Base-by-base conservation (phyloP, 106 monocot species). In the Hemerocallis citrina region DNA sequence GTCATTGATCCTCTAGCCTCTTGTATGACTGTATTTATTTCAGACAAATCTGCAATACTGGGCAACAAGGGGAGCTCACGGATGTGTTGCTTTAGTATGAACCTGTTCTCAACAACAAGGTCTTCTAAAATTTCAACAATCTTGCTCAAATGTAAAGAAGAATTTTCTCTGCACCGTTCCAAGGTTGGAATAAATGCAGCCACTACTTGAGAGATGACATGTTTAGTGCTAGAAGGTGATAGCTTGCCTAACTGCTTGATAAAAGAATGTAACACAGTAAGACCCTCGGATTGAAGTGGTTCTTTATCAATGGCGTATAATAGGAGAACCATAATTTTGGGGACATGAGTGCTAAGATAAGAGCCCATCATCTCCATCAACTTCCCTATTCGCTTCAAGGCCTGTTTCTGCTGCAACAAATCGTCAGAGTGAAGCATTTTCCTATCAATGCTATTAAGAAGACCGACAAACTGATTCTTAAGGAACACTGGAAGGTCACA, bases 321-420 rank as follows among this genome's bases (percentile, higher is more conserved):
- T 31, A 98, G 70, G 52, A 98, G 84, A 70, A 98, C 91, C 91
- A 92, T 92, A 57, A 98, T 92, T 77, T 98, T 98, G 50, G 90
- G 96, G 11, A 85, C 72, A 79, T 91, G 91, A 31, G 81, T 80
- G 56, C 79, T 82, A 42, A 98, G 78, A 32, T 75, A 83, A 59
- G 85, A 70, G 25, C 91, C 98, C 98, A 98, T 98, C 91, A 98
- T 92, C 70, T 92, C 91, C 30, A 92, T 85, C 64, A 92, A 67
- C 65, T 88, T 88, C 62, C 80, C 73, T 37, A 98, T 88, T 34
- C 88, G 79, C 29, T 68, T 74, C 67, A 98, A 68, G 11, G 92
- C 87, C 58, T 88, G 84, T 63, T 80, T 88, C 59, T 98, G 91
- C 61, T 85, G 48, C 69, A 55, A 43, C 11, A 71, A 23, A 34